A percentile compares a stretch with the other conserved stretches of the same genome.
Conservation (phyloP, 2,329 filamentous ascomycete genomes). For the Talaromyces sp. region DNA sequence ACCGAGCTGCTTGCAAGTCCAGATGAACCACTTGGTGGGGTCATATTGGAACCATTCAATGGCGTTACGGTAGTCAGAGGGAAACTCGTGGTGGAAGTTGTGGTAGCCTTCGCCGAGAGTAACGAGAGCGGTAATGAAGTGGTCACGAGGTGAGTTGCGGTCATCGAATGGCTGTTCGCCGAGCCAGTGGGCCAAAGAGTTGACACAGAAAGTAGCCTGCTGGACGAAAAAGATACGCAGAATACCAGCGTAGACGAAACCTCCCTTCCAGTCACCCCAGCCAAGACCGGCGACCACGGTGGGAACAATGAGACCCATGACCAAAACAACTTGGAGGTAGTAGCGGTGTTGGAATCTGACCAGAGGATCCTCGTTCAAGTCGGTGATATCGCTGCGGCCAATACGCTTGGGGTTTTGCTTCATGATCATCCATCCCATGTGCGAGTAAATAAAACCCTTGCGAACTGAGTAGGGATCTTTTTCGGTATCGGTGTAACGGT, state of each 20-base stretch:
- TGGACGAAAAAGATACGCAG: constrained; percentile 85
- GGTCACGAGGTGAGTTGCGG: constrained; percentile 84
- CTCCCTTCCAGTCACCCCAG: constrained; percentile 77
- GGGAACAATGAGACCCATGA: constrained; percentile 73
- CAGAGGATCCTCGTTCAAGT: constrained; percentile 78
- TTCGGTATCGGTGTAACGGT: constrained; percentile 87
- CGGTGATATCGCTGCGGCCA: constrained; percentile 81
- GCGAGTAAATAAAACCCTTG: constrained; percentile 79
- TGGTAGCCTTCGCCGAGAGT: constrained; percentile 87
- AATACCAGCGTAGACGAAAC: constrained; percentile 79
- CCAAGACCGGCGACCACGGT: constrained; percentile 68
- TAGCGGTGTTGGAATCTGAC: constrained; percentile 85
- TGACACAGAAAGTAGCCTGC: constrained; percentile 90
- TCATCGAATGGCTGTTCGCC: constrained; percentile 90
- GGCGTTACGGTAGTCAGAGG: constrained; percentile 86
- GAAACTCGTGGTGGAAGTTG: constrained; percentile 95
- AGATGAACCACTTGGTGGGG: constrained; percentile 86
- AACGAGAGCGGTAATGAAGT: constrained; percentile 77
- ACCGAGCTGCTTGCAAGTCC: constrained; percentile 75
- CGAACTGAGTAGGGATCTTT: constrained; percentile 89
- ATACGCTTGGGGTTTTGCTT: constrained; percentile 89
- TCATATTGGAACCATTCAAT: constrained; percentile 91
- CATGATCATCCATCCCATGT: constrained; percentile 87
- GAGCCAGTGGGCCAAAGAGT: constrained; percentile 85
- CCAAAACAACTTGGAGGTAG: constrained; percentile 73